Base-by-base conservation (phyloP, 257 asterid genomes). In the Capsicum pubescens region DNA sequence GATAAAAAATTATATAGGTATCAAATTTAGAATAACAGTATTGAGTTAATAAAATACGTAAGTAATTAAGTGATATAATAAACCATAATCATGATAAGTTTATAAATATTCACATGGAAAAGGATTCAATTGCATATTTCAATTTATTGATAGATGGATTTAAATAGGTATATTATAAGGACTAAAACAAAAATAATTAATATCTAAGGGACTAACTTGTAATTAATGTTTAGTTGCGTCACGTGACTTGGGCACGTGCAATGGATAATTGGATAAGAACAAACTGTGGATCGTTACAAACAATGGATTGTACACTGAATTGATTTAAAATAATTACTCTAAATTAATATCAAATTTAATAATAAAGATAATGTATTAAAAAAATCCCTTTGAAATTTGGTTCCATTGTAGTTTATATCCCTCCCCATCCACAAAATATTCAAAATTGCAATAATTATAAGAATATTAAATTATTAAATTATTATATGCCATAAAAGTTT, bases 211-310 rank as follows among this genome's bases (percentile, higher is more conserved):
- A 39, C 26, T 16, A 39, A 0, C 1, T 0, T 7, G 35, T 1
- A 35, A 68, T 15, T 68, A 15, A 36, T 4, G 48, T 2, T 84
- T 79, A 46, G 88, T 82, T 76, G 11, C 10, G 2, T 32, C 87
- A 80, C 39, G 83, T 87, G 87, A 67, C 61, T 3, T 15, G 13
- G 81, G 54, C 87, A 48, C 0, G 72, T 52, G 13, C 55, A 9
- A 42, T 26, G 60, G 19, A 72, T 15, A 76, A 50, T 0, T 70
- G 91, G 91, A 89, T 89, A 87, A 87, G 91, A 85, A 68, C 87
- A 77, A 71, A 50, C 57, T 39, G 46, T 66, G 61, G 17, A 58
- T 11, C 11, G 1, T 11, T 76, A 19, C 6, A 72, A 46, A 72
- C 80, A 48, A 19, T n/a, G 13, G 6, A 19, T 42, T 2, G 59